phyloP scores from a whole-genome alignment of 257 asterid genomes.

The Catharanthus roseus region DNA sequence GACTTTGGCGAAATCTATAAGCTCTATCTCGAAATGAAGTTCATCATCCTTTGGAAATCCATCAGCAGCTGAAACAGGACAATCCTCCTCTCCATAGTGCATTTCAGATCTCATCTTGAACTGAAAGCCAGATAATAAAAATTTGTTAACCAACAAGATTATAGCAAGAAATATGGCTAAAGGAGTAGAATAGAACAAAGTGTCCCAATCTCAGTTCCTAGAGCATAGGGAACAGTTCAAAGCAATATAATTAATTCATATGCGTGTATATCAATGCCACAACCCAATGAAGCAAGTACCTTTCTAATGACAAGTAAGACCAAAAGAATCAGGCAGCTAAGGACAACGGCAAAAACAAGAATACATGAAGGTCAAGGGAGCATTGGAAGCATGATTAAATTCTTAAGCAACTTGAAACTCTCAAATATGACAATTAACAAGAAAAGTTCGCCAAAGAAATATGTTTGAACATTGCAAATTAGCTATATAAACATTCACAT shows the following conservation, averaged over 20 bases:
- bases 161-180: background rate
- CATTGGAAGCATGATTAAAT: background rate
- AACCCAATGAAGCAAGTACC: background rate
- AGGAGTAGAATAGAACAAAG: background rate
- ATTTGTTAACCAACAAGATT: background rate
- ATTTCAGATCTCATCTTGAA: conserved; percentile 91
- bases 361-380: background rate
- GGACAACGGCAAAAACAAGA: background rate
- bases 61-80: conserved; percentile 69
- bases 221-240: background rate
- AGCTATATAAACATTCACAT: background rate
- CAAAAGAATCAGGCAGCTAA: background rate
- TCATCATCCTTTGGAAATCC: conserved; percentile 85
- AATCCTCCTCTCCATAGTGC: conserved; percentile 83
- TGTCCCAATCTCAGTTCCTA: background rate
- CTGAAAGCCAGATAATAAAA: conserved; percentile 40
- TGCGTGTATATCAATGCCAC: background rate
- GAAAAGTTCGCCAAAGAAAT: background rate
- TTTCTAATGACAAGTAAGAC: background rate
- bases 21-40: conserved; percentile 93
- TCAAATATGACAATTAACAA: background rate
- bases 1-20: conserved; percentile 82
- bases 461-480: background rate
- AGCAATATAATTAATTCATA: background rate
- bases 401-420: background rate